Percentiles rank a stretch among this genome's conserved stretches.
phyloP scores from a whole-genome alignment of 805 yeast genomes.

The Lachancea sp. region DNA sequence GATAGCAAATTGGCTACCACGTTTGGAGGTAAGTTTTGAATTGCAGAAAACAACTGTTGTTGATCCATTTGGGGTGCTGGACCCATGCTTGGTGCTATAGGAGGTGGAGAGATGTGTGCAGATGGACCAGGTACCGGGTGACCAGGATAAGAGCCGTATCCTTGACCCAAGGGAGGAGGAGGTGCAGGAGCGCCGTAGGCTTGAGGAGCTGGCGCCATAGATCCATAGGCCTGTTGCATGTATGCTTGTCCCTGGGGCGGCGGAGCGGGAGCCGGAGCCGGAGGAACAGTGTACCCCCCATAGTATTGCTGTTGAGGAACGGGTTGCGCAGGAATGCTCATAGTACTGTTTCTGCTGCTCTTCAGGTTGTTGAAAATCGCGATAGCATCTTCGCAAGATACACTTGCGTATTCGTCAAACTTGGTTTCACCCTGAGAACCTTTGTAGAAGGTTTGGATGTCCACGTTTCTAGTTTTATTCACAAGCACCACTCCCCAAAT shows the following conservation, averaged over 20 bases:
- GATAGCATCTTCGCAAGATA: slow-evolving; percentile 62
- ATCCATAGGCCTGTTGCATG: slow-evolving; percentile 10
- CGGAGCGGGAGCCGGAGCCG: slow-evolving; percentile 5
- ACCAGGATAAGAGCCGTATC: slow-evolving; percentile 17
- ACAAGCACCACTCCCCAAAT: slow-evolving; percentile 64
- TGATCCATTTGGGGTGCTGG: slow-evolving; percentile 16
- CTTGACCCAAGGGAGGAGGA: slow-evolving; percentile 23
- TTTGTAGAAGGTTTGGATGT: slow-evolving; percentile 66
- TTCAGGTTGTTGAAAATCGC: slow-evolving; percentile 32
- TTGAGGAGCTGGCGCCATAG: slow-evolving; percentile 12
- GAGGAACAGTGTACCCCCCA: slow-evolving; percentile 13
- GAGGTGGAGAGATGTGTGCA: slow-evolving; percentile 18
- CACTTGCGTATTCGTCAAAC: slow-evolving; percentile 74
- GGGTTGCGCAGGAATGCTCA: slow-evolving; percentile 10
- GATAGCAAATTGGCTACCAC: slow-evolving; percentile 29
- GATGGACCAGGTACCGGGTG: slow-evolving; percentile 14
- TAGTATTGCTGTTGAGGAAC: slow-evolving; percentile 15
- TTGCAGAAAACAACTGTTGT: slow-evolving; percentile 29
- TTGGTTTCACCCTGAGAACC: slow-evolving; percentile 65
- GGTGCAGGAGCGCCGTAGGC: slow-evolving; percentile 17
- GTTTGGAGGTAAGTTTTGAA: slow-evolving; percentile 33
- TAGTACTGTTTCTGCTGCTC: slow-evolving; percentile 15
- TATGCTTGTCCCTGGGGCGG: slow-evolving; percentile 15
- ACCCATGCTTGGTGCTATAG: slow-evolving; percentile 9
- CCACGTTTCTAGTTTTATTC: slow-evolving; percentile 48